Evolutionary conservation across 192 early-diverging fungal genomes (phyloP), one percentile per base, ranked within the genome.

Genomic region (Polychytrium aggregatum): DNA sequence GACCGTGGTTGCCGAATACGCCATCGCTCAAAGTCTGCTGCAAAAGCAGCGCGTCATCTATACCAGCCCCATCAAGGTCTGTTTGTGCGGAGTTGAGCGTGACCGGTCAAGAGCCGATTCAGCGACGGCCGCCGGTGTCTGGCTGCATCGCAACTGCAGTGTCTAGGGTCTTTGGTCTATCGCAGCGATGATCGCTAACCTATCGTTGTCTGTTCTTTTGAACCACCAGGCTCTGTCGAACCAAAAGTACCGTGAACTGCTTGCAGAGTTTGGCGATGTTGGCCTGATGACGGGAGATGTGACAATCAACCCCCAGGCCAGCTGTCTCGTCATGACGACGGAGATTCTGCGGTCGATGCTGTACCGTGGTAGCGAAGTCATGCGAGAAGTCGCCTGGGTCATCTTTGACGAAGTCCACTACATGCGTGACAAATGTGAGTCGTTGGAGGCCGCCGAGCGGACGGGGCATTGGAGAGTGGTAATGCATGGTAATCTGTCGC

Each of bases 401-500:
- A 76, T 98, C 27, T 98, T 92, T 66, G 95, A 98, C 57, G 95
- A 98, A 74, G 87, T 98, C 45, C 95, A 96, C 65, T 98, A 98
- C 60, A 95, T 98, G 95, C 66, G 90, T 43, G 92, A 96, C 64
- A 83, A 82, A 56, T 71, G 79, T 79, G 70, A 43, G 43, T 58
- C 35, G 21, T 48, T 2, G 46, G 17, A 24, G 27, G 48, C 43
- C 43, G 41, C 30, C 21, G 29, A 46, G 27, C 18, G 17, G 45
- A 3, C 28, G 16, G 7, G 18, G 18, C n/a, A n/a, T n/a, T n/a
- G n/a, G n/a, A n/a, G n/a, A n/a, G n/a, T n/a, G n/a, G n/a, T n/a
- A n/a, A n/a, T n/a, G n/a, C n/a, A n/a, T n/a, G n/a, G n/a, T n/a
- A n/a, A n/a, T n/a, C n/a, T n/a, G n/a, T n/a, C n/a, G n/a, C n/a